Conservation (phyloP, 331 rosid genomes). For the Pyrus hybrid region DNA sequence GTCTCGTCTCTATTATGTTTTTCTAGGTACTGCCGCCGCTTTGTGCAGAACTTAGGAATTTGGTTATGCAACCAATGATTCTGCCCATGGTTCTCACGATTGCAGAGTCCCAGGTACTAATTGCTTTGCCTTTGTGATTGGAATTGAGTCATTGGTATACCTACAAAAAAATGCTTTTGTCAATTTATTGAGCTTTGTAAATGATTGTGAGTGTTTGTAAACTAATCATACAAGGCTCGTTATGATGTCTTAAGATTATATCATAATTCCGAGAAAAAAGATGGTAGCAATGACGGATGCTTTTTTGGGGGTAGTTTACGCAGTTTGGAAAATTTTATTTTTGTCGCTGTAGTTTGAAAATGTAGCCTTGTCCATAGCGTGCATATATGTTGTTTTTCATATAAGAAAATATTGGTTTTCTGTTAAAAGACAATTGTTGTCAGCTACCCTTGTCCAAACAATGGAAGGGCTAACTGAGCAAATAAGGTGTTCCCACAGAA, state of each 20-base stretch:
- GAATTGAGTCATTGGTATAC: neutral
- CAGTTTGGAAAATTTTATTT: neutral
- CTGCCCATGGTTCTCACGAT: constrained; percentile 96
- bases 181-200: neutral
- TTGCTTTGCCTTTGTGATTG: constrained; percentile 6
- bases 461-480: neutral
- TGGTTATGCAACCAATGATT: constrained; percentile 97
- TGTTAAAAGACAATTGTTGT: neutral
- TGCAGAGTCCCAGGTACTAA: constrained; percentile 94
- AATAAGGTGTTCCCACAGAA: neutral
- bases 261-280: neutral
- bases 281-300: neutral
- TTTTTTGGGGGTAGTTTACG: neutral
- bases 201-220: neutral
- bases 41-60: constrained; percentile 96
- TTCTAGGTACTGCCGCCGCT: constrained; percentile 96
- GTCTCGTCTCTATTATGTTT: constrained; percentile 16
- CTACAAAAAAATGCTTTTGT: neutral
- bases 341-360: neutral
- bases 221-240: neutral
- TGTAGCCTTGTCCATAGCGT: neutral
- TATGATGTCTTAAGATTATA: neutral
- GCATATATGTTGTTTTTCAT: neutral
- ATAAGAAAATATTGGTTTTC: neutral
- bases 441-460: neutral